Base-by-base conservation (phyloP, 106 monocot species). In the Allium cepa region DNA sequence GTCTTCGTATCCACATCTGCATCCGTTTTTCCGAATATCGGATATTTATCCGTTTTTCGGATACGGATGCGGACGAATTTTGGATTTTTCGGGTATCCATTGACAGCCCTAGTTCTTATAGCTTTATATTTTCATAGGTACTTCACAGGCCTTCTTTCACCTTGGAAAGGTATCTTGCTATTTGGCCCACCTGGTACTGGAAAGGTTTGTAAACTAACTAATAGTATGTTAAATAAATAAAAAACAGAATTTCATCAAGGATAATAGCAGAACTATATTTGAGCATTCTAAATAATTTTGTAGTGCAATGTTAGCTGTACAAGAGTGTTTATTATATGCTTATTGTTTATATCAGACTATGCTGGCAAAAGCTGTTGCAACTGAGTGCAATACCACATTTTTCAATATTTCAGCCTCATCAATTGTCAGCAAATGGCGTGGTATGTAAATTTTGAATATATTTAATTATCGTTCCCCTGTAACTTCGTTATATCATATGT, bases 381-480 rank as follows among this genome's bases (percentile, higher is more conserved):
- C 97, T 17, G 97, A 99, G 69, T 99, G 97, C 81, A 90, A 83
- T 56, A 99, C 97, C 15, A 99, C 97, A 0, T 99, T 99, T 77
- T 99, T 99, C 69, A 99, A 99, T 78, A 99, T 99, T 62, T 99
- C 97, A 53, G 97, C 97, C 49, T 99, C 97, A 26, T 99, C 97
- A 72, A 85, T 99, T 71, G 97, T 99, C 72, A 99, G 97, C 79
- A 99, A 99, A 78, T 99, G 97, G 97, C 92, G 97, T 11, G 97
- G 97, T 99, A 83, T 80, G 80, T 7, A 63, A 46, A 5, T 18
- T 4, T 36, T 36, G 36, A 36, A 36, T 36, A 36, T 4, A 36
- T 36, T 4, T 36, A 36, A 36, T 36, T 36, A 36, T 36, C 5
- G 36, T 36, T 36, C 36, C 36, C 36, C 5, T 36, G 36, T 36